Base-by-base conservation (phyloP, 2,329 filamentous ascomycete species). In the Diaporthe humulicola region DNA sequence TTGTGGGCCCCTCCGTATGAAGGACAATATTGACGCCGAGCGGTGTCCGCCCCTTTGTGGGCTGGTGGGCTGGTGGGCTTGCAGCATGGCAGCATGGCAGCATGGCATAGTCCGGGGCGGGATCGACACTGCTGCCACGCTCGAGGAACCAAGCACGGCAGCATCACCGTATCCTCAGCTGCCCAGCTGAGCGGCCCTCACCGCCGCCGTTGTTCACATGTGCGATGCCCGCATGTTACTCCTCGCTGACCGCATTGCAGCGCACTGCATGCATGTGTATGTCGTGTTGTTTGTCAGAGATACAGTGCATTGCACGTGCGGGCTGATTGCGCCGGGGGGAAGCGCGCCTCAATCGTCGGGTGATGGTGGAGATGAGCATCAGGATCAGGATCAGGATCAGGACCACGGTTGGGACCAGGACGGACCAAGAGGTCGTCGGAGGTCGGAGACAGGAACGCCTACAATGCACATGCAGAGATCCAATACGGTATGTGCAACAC, bases 71-170 rank as follows among this genome's bases (percentile, higher is more conserved):
- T 50, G 48, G 52, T n/a, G 54, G 54, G 30, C 54, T 60, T 6
- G 33, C 22, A 40, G 56, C 33, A 22, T 58, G 57, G 33, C 22
- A 60, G 57, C 57, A 25, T 25, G 58, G 58, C 58, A 42, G 17
- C 38, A 14, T 17, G 54, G 54, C 58, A n/a, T 4, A 52, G 70
- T 42, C 45, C 33, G 9, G 9, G 58, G 38, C 45, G 42, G 45
- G 70, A 64, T 72, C 70, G 42, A 30, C 70, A 72, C 45, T 33
- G 40, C 33, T 38, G 57, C 70, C 70, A 72, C 50, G 45, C 33
- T 42, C 33, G 33, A 45, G 52, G 33, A 71, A 61, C 56, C 10
- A 40, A 52, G 25, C 69, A 71, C 38, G n/a, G 52, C 70, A 28
- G 57, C 17, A 25, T 70, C 40, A 36, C 30, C 54, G 22, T 48